Base-by-base conservation (phyloP, 306 rosid genomes). In the Urtica urens region DNA sequence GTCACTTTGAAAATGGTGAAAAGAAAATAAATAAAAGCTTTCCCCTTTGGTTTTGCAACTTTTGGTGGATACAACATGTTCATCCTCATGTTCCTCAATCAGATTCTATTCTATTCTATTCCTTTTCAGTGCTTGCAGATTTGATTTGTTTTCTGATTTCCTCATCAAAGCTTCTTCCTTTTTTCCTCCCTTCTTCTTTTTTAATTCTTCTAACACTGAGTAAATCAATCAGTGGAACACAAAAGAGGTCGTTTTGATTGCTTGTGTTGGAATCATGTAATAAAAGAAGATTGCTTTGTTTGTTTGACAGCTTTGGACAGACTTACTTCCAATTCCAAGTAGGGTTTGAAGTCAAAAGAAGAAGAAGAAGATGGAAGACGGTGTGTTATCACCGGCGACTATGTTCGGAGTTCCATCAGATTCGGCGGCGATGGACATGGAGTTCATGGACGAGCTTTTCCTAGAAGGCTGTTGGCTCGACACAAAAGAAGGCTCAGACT, bases 401-500 rank as follows among this genome's bases (percentile, higher is more conserved):
- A 65, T 83, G 70, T 25, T 76, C 63, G 93, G 66, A 57, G 69
- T 63, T 53, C 67, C 65, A 63, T 78, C 72, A 46, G 55, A 73
- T 22, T 75, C 72, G 56, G 51, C 70, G n/a, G 54, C 85, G 21
- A 81, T 75, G 84, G 92, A 90, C 51, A 68, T 82, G 41, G 86
- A 85, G 35, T 79, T 74, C 78, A 73, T 92, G 86, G 93, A 84
- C 57, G 88, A 83, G 33, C 69, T 85, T 45, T 67, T 92, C 54
- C 66, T 61, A 15, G 87, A 79, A 30, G 93, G 93, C 24, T 85
- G 93, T 40, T 92, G 94, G 96, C 62, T 92, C 63, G 96, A 86
- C 60, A 60, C 94, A 16, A 76, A 73, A 10, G 80, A 77, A 53
- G 94, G 76, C 67, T 67, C 83, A 49, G 86, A 76, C 26, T 73